phyloP scores from a whole-genome alignment of 768 basidiomycete species.

The Boletus sp. region DNA sequence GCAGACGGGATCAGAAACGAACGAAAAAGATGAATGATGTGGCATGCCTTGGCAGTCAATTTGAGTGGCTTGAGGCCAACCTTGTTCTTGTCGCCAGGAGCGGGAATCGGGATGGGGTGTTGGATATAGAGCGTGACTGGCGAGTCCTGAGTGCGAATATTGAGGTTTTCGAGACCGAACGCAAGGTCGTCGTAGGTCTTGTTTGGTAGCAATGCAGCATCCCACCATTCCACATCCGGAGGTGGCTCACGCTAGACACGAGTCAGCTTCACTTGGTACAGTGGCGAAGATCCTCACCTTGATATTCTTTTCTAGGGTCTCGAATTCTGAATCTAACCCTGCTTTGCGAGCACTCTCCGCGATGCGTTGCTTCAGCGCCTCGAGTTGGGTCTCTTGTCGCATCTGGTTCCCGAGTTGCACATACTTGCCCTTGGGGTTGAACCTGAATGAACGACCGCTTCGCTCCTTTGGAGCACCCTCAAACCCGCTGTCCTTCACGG shows the following conservation, averaged over 20 bases:
- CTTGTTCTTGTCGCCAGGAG: constrained; percentile 82
- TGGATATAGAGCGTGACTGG: constrained; percentile 91
- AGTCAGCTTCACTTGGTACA: background rate
- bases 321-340: constrained; percentile 88
- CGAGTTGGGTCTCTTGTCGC: constrained; percentile 74
- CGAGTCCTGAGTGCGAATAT: constrained; percentile 62
- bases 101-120: constrained; percentile 95
- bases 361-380: constrained; percentile 89
- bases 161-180: constrained; percentile 52
- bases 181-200: constrained; percentile 76
- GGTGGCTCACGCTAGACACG: constrained; percentile 71
- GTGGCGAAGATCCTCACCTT: constrained; percentile 48
- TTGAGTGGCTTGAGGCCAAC: constrained; percentile 79
- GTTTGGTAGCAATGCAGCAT: constrained; percentile 76
- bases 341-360: constrained; percentile 91
- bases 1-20: constrained; percentile 2
- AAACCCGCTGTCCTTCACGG: constrained; percentile 57
- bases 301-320: constrained; percentile 86
- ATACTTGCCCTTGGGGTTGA: constrained; percentile 93
- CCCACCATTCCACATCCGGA: constrained; percentile 97
- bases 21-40: background rate
- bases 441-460: constrained; percentile 67
- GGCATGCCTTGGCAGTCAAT: constrained; percentile 78
- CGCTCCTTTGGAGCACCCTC: constrained; percentile 76
- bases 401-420: constrained; percentile 68